Evolutionary conservation across 2,329 filamentous ascomycete species (phyloP), one percentile per base, ranked within the genome.

Genomic region (Cryphonectria carpinicola): DNA sequence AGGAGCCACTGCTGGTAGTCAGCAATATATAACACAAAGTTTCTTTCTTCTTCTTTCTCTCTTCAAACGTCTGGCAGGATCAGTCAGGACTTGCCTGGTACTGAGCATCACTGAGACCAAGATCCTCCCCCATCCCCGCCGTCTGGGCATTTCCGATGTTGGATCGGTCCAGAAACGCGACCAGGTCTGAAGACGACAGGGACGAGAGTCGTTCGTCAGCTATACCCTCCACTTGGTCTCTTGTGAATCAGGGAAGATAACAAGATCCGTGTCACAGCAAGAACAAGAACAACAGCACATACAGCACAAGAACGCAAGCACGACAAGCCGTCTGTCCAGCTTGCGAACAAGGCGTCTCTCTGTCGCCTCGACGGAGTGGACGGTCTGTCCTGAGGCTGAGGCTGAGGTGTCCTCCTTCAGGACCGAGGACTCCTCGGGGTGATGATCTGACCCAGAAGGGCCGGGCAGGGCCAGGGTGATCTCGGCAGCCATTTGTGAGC

Each of bases 111-210:
- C 77, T 77, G 41, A 82, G 80, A 17, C 78, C 78, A 10, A 82
- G 75, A 60, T 80, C 80, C 58, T 77, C 73, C 65, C 77, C 74
- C 80, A 82, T 80, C 49, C 80, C 80, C 1, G 80, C 80, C 14
- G 76, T 77, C 70, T 80, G 72, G 0, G 80, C 81, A 75, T 81
- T 82, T 35, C 81, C 81, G 60, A 82, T 82, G 54, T 82, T 82
- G 17, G 79, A 81, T 37, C 81, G 76, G 71, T 82, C 81, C 1
- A 82, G 74, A 68, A 82, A 81, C 17, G 81, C 76, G 37, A 81
- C 74, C 28, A 82, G 71, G 64, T 79, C 78, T 80, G 61, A 22
- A n/a, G 17, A 25, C 25, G 22, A 61, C 25, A 46, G 46, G 46
- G 22, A n/a, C 19, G 46, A n/a, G 8, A n/a, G 46, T 22, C 11